Percentiles rank a stretch among this genome's conserved stretches.
Conservation (phyloP, 352 stramenopile genomes). For the Phytopythium cucurbitacearum region DNA sequence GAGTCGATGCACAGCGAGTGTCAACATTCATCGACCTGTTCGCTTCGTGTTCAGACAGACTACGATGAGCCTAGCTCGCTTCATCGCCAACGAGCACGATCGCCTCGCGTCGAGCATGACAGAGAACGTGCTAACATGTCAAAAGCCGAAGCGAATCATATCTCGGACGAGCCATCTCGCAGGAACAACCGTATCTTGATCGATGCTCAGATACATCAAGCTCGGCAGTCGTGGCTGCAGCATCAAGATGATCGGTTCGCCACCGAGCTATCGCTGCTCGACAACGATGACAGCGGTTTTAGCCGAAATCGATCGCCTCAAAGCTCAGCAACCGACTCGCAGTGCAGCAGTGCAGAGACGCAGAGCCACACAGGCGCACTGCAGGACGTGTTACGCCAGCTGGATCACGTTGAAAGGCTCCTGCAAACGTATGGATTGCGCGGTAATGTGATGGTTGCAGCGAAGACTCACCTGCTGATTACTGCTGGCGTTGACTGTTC, state of each 20-base stretch:
- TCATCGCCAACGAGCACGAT: neutral
- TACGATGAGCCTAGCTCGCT: conserved; percentile 7
- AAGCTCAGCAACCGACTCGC: neutral
- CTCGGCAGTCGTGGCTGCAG: conserved; percentile 4
- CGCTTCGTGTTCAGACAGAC: conserved; percentile 4
- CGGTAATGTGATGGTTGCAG: neutral
- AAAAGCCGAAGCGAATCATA: neutral
- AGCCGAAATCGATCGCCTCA: neutral
- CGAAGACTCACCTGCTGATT: neutral
- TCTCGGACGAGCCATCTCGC: too few relatives aligned
- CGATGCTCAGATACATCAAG: conserved; percentile 4
- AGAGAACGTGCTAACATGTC: neutral
- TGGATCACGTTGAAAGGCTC: conserved; percentile 6
- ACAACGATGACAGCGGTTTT: neutral
- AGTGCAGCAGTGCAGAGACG: too few relatives aligned
- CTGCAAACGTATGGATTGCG: conserved; percentile 4
- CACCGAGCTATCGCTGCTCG: neutral
- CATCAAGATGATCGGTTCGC: conserved; percentile 7
- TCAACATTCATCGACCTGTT: neutral
- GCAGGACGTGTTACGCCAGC: conserved; percentile 1
- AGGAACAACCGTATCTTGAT: neutral
- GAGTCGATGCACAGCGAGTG: neutral
- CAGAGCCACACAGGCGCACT: too few relatives aligned
- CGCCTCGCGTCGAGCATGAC: neutral
- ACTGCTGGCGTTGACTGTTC: neutral